Conservation (phyloP, 331 rosid species). For the Acacia pycnantha region DNA sequence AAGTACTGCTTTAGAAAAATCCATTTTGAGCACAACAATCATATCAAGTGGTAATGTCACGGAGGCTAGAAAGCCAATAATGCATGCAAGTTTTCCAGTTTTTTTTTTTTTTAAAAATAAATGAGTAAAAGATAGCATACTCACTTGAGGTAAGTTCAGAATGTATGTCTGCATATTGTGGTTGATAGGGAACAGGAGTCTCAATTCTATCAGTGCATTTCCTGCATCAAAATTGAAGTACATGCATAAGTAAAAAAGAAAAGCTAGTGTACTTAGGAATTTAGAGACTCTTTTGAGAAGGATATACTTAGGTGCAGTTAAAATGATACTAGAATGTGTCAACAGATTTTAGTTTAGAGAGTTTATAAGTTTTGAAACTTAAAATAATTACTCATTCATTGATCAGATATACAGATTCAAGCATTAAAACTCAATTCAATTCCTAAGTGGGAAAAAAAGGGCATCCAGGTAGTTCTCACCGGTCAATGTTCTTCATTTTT, state of each 20-base stretch:
- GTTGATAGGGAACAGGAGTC: slow-evolving; percentile 32
- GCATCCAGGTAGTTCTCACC: slow-evolving; percentile 38
- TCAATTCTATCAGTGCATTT: slow-evolving; percentile 63
- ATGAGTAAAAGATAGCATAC: slow-evolving; percentile 30
- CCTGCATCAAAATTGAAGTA: slow-evolving; percentile 46
- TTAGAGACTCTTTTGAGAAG: background rate
- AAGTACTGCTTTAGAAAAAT: background rate
- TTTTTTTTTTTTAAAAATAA: background rate
- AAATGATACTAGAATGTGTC: background rate
- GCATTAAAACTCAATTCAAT: background rate
- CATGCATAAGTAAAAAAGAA: background rate
- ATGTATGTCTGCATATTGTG: slow-evolving; percentile 42
- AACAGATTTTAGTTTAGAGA: background rate
- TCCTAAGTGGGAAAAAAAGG: background rate
- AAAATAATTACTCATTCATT: background rate
- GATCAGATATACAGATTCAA: slow-evolving; percentile 1
- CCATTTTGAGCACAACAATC: background rate
- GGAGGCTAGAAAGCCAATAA: background rate
- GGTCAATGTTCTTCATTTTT: slow-evolving; percentile 46
- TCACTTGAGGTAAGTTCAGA: slow-evolving; percentile 60
- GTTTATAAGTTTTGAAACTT: background rate
- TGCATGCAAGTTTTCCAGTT: background rate
- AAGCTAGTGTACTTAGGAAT: background rate
- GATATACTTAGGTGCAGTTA: background rate
- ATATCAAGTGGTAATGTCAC: background rate